Evolutionary conservation across 345 rosid genomes (phyloP), one percentile per base, ranked within the genome.

Genomic region (Cardiospermum halicacabum): DNA sequence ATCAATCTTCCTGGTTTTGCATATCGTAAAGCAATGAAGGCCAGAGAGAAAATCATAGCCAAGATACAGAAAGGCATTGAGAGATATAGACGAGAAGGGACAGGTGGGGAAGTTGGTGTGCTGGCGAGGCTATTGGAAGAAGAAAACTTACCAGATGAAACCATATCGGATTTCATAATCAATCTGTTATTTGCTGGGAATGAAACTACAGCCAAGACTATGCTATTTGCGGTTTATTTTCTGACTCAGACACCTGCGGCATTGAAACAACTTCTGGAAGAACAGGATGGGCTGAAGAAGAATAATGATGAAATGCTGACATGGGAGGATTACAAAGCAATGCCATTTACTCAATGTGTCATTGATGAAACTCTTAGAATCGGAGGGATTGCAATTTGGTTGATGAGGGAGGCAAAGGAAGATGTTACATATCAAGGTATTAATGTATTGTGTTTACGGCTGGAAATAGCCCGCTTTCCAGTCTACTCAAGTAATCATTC

Each of bases 341-440:
- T 91, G 96, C 62, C 81, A 1, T 89, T 91, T 85, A 89, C 97
- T 65, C 96, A 85, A 62, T 86, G 92, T 45, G 97, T 91, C 18
- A 89, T 89, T 45, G 94, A 91, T 66, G 97, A 91, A 73, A 85
- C 97, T 2, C 89, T 91, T 30, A 76, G 97, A 18, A 81, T 89
- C 10, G 96, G 92, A 1, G 97, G 97, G 10, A 91, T 91, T 27
- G 96, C 97, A 6, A 91, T 91, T 26, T 91, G 97, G 97, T 58
- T 91, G 40, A 80, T 91, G 86, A 91, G 97, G 74, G 91, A 86
- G 74, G 88, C 97, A 1, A 89, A 77, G 67, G 87, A 84, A 75
- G 94, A 91, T 65, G 89, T 91, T 13, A 32, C 67, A 34, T 91
- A 83, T 61, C 81, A 86, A 81, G 96, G 95, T 43, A 26, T n/a